Percentiles rank a stretch among this genome's conserved stretches.
These are phyloP conservation scores for Ophiostoma tasmaniense DNA, from an alignment of 2,329 filamentous ascomycete genomes.

Conservation along the genomic window DNA sequence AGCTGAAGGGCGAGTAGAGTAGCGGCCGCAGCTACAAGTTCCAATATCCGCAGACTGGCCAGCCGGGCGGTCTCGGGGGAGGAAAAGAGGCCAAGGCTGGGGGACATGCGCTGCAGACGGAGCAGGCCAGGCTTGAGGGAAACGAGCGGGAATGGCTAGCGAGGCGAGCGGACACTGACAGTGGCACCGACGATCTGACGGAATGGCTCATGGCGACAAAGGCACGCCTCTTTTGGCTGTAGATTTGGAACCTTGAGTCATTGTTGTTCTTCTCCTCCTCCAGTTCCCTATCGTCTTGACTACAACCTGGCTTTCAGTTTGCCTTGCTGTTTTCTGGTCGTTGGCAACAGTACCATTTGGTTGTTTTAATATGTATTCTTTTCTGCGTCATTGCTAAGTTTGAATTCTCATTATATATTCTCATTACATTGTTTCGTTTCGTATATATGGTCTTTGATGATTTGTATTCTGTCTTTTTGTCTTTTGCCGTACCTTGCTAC, in stretches of 20 bases:
- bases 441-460: too few species aligned
- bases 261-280: background rate
- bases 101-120: background rate
- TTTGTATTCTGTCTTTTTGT: too few species aligned
- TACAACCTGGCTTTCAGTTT: background rate
- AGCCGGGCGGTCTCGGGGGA: background rate
- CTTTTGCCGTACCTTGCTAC: background rate
- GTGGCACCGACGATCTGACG: background rate
- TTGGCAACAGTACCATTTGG: constrained; percentile 4
- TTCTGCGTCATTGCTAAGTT: background rate
- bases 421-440: background rate
- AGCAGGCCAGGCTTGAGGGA: background rate
- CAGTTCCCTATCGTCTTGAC: background rate
- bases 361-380: constrained; percentile 7
- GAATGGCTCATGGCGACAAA: background rate
- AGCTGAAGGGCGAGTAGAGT: constrained; percentile 57
- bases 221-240: background rate
- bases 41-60: constrained; percentile 1
- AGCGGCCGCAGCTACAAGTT: constrained; percentile 1
- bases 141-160: background rate
- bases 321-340: background rate
- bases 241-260: background rate
- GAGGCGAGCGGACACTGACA: background rate
- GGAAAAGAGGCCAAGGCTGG: background rate
- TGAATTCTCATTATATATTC: constrained; percentile 7